Evolutionary conservation across 352 stramenopile species (phyloP), one percentile per base, ranked within the genome.

Genomic region (Pythium oligandrum): DNA sequence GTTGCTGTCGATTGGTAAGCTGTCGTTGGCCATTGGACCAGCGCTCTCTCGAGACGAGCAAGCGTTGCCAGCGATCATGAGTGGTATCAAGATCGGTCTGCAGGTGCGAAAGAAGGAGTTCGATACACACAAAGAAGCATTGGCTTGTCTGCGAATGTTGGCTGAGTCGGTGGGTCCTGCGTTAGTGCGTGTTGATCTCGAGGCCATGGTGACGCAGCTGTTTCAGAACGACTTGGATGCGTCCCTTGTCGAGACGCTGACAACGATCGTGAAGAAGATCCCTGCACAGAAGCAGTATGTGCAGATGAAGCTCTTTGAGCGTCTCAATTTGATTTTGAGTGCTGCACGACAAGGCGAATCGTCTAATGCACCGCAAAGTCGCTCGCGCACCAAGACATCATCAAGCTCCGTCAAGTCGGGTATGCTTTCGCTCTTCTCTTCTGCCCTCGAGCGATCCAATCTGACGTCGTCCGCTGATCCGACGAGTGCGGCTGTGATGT

Each of bases 181-280:
- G 0, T 61, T 95, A 12, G 66, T 90, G n/a, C 77, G 81, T 9
- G 78, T 95, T 5, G 83, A 93, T 50, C 73, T 93, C 48, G 83
- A 92, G 45, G 79, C 78, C 3, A 93, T 92, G 72, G 71, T 95
- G 30, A 66, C 70, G 0, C 73, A 78, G 30, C 70, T 95, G 26
- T 93, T 95, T 58, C 77, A 91, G 51, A 90, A 92, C 44, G 85
- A 93, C 43, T 60, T 95, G 7, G 81, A 95, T 45, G 73, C 73
- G 17, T 80, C 79, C 10, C 68, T 95, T 4, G 81, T 95, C 11
- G 85, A 95, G 45, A 90, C 85, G 36, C 55, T 95, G 7, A 86
- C 79, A 12, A 92, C 80, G 2, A 90, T 95, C 43, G 78, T 92
- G 11, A 93, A 95, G 57, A 84, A 84, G 47, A 89, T 95, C 40